phyloP scores from a whole-genome alignment of 2,329 filamentous ascomycete species.

The Thielaviopsis populi region DNA sequence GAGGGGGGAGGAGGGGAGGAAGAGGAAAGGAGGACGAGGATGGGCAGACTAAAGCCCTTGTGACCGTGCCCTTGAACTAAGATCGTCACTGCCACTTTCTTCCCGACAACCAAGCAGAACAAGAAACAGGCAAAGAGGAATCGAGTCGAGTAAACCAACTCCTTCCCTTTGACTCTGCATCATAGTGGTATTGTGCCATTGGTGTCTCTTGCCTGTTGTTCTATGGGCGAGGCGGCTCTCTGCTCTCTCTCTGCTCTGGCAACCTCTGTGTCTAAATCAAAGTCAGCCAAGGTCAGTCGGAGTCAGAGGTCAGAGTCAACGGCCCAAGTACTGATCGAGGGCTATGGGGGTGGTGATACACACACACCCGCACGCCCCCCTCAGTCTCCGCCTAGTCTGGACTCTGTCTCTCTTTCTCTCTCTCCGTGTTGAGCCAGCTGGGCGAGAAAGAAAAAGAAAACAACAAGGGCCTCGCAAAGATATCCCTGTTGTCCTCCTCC shows the following conservation, averaged over 20 bases:
- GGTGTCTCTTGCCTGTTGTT: too few species aligned
- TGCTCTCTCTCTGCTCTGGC: too few species aligned
- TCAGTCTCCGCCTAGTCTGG: not conserved
- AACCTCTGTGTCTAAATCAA: too few species aligned
- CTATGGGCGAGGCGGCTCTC: too few species aligned
- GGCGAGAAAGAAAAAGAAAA: too few species aligned
- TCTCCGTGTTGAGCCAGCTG: too few species aligned
- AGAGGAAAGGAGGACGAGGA: not conserved
- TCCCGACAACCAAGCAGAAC: not conserved
- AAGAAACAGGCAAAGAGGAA: not conserved
- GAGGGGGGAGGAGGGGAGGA: not conserved
- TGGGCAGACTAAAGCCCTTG: too few species aligned
- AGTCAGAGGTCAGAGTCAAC: too few species aligned
- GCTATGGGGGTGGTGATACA: not conserved
- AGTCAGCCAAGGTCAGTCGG: too few species aligned
- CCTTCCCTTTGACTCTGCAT: too few species aligned
- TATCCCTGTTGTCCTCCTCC: not conserved
- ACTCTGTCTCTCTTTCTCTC: not conserved
- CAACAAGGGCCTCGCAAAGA: not conserved
- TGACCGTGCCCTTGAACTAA: conserved; percentile 3
- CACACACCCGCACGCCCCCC: not conserved
- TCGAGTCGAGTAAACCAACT: too few species aligned
- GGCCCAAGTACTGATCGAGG: not conserved
- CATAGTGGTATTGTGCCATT: too few species aligned
- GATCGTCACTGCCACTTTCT: conserved; percentile 3